A percentile compares a stretch with the other conserved stretches of the same genome.
Conservation (phyloP, 179 eudicot species). For the Corrigiola litoralis region DNA sequence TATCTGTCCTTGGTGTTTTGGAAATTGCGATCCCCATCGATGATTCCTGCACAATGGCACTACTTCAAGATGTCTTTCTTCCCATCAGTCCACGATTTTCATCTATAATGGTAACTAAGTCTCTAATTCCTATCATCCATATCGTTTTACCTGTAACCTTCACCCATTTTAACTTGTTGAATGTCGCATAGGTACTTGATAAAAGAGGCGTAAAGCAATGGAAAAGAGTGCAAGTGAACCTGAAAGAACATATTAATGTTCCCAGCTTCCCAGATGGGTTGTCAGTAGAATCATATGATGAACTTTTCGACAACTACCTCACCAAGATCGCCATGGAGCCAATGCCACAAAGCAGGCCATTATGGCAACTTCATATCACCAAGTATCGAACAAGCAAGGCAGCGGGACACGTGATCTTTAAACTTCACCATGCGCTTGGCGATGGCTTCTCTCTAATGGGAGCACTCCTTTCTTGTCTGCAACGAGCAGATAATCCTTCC, state of each 20-base stretch:
- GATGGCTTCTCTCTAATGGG: slow-evolving; percentile 87
- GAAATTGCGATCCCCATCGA: slow-evolving; percentile 68
- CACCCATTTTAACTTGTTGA: not conserved
- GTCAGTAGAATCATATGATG: slow-evolving; percentile 40
- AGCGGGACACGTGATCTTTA: slow-evolving; percentile 52
- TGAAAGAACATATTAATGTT: slow-evolving; percentile 45
- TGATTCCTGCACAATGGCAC: slow-evolving; percentile 28
- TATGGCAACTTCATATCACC: slow-evolving; percentile 68
- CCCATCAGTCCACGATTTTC: slow-evolving; percentile 85
- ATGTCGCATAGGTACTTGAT: slow-evolving; percentile 40
- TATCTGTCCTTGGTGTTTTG: slow-evolving; percentile 43
- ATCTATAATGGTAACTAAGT: slow-evolving; percentile 61
- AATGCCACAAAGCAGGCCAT: slow-evolving; percentile 55
- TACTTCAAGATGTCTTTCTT: slow-evolving; percentile 54
- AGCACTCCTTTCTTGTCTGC: slow-evolving; percentile 70
- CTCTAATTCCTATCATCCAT: not conserved
- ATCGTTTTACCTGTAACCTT: too few relatives aligned
- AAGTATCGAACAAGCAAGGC: slow-evolving; percentile 61
- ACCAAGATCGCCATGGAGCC: slow-evolving; percentile 49
- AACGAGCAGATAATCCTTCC: slow-evolving; percentile 62
- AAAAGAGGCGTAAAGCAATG: slow-evolving; percentile 55
- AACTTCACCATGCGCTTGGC: slow-evolving; percentile 81
- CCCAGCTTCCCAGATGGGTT: slow-evolving; percentile 41
- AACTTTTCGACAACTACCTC: slow-evolving; percentile 41
- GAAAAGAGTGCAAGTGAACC: slow-evolving; percentile 62